Evolutionary conservation across 805 yeast genomes (phyloP).

Genomic region (Saccharomycopsis sp.): DNA sequence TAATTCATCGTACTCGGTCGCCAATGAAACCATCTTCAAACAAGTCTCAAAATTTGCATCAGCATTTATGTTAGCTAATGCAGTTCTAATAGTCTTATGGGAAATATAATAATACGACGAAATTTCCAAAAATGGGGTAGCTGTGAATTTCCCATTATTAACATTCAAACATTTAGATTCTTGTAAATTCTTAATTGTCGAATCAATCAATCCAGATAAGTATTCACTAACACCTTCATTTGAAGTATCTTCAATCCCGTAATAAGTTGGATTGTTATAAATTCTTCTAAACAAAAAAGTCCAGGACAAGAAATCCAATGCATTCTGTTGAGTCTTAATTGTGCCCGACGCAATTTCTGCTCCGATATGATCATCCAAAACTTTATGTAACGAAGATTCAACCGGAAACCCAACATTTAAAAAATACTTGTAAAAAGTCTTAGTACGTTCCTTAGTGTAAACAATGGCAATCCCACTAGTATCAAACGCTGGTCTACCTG

Average conservation of each 20-base stretch:
- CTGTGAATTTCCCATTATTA: slow-evolving; percentile 34
- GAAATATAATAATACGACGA: slow-evolving; percentile 91
- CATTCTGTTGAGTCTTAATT: slow-evolving; percentile 90
- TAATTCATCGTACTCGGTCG: slow-evolving; percentile 77
- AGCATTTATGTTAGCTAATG: slow-evolving; percentile 46
- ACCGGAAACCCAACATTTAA: slow-evolving; percentile 94
- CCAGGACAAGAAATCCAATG: slow-evolving; percentile 92
- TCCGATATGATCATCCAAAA: slow-evolving; percentile 83
- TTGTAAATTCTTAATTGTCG: slow-evolving; percentile 55
- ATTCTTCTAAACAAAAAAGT: slow-evolving; percentile 90
- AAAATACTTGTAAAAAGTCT: slow-evolving; percentile 83
- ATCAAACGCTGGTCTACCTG: slow-evolving; percentile 97
- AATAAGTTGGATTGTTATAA: slow-evolving; percentile 88
- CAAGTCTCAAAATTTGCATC: slow-evolving; percentile 51
- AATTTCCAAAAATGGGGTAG: slow-evolving; percentile 80
- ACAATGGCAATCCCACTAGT: slow-evolving; percentile 87
- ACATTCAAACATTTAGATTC: slow-evolving; percentile 64
- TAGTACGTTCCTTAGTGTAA: slow-evolving; percentile 71
- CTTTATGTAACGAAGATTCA: slow-evolving; percentile 74
- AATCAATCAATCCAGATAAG: slow-evolving; percentile 60
- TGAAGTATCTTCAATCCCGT: slow-evolving; percentile 69
- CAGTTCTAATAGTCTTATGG: slow-evolving; percentile 74
- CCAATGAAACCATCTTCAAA: slow-evolving; percentile 48
- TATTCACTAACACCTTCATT: slow-evolving; percentile 50
- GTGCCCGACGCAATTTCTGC: slow-evolving; percentile 96